phyloP scores from a whole-genome alignment of 2,329 filamentous ascomycete species.

The Blastomyces parvus region DNA sequence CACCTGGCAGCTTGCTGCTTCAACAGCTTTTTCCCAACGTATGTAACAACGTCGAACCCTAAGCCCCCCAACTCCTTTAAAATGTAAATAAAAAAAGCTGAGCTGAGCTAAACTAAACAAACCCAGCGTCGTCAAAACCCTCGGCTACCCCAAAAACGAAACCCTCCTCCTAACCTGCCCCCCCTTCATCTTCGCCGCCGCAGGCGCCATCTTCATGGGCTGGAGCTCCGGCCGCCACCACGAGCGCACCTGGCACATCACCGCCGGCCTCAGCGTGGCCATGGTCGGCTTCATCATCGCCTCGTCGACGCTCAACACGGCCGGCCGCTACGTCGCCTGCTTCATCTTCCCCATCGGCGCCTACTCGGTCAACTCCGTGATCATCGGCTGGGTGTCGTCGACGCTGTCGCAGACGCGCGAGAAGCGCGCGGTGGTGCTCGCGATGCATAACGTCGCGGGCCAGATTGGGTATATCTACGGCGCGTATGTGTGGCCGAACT shows the following conservation, averaged over 20 bases:
- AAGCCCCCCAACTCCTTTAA: no score
- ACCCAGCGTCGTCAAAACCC: conserved; percentile 39
- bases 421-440: conserved; percentile 33
- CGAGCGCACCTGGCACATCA: conserved; percentile 26
- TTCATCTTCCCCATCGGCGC: conserved; percentile 28
- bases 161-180: conserved; percentile 44
- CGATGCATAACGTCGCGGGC: conserved; percentile 35
- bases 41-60: conserved; percentile 14
- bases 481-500: conserved; percentile 30
- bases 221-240: conserved; percentile 42
- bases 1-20: conserved; percentile 47
- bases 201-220: conserved; percentile 39
- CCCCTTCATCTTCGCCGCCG: conserved; percentile 44
- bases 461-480: conserved; percentile 35
- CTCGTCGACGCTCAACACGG: conserved; percentile 22
- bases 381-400: conserved; percentile 36
- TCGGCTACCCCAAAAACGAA: conserved; percentile 40
- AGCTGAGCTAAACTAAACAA: no score
- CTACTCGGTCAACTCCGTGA: conserved; percentile 33
- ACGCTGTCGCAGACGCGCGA: conserved; percentile 36
- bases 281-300: conserved; percentile 26
- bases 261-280: conserved; percentile 19
- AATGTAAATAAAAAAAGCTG: no score
- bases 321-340: conserved; percentile 25
- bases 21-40: conserved; percentile 33